Conservation (phyloP, 345 rosid genomes). For the Angophora floribunda region DNA sequence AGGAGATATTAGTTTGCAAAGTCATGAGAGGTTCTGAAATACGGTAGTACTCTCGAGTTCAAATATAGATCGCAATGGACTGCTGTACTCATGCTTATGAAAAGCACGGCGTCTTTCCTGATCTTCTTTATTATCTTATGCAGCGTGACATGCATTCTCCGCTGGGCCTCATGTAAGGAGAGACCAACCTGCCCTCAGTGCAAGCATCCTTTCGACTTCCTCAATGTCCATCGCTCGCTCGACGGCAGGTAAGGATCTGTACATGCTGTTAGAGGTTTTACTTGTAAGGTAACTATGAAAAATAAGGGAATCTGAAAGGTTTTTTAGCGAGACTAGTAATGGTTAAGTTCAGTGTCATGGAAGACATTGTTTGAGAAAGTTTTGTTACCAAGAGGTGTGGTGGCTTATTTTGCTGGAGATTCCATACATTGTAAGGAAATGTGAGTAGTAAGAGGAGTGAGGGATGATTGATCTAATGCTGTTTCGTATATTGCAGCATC, state of each 20-base stretch:
- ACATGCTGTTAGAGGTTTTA: neutral
- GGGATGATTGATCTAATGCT: neutral
- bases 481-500: conserved; percentile 26
- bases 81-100: neutral
- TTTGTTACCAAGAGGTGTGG: neutral
- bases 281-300: neutral
- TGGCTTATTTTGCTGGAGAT: neutral
- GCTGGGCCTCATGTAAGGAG: conserved; percentile 72
- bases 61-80: neutral
- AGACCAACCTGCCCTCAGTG: conserved; percentile 87
- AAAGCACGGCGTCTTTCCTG: neutral
- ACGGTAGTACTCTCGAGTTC: neutral
- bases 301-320: neutral
- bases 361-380: neutral
- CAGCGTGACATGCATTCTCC: conserved; percentile 87
- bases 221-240: conserved; percentile 71
- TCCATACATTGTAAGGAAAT: neutral
- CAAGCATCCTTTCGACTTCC: conserved; percentile 80
- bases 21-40: neutral
- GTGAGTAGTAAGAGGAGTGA: neutral
- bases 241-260: conserved; percentile 59
- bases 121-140: conserved; percentile 11
- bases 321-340: neutral
- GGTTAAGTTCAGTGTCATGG: neutral
- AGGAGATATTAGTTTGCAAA: neutral